Evolutionary conservation across 2,329 filamentous ascomycete genomes (phyloP).

Genomic region (Elsinoe fawcettii): DNA sequence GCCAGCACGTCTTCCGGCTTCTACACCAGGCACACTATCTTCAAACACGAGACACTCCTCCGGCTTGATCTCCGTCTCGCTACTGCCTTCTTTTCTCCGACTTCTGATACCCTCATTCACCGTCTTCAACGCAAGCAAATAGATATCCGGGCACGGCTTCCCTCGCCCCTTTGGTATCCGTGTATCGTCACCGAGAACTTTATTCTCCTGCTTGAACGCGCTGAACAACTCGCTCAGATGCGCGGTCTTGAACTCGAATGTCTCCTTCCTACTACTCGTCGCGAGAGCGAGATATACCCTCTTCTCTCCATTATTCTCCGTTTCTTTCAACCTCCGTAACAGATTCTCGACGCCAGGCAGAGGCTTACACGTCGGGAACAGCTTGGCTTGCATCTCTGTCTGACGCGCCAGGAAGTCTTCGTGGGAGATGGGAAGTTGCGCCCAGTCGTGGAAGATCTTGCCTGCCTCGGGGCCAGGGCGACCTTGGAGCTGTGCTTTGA

Average conservation of each 20-base stretch:
- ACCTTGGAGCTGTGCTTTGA: constrained; percentile 82
- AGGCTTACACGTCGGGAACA: constrained; percentile 68
- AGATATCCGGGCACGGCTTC: constrained; percentile 93
- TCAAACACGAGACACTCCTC: constrained; percentile 16
- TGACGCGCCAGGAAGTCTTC: constrained; percentile 60
- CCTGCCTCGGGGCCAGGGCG: constrained; percentile 52
- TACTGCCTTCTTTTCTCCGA: constrained; percentile 22
- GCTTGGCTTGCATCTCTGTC: constrained; percentile 55
- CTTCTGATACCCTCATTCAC: constrained; percentile 63
- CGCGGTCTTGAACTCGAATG: constrained; percentile 68
- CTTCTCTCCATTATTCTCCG: constrained; percentile 34
- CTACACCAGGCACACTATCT: constrained; percentile 86
- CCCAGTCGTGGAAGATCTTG: constrained; percentile 70
- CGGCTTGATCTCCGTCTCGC: constrained; percentile 46
- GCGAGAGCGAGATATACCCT: constrained; percentile 74
- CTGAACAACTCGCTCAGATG: constrained; percentile 46
- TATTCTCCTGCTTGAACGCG: constrained; percentile 58
- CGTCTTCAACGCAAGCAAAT: constrained; percentile 72
- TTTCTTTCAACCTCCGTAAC: constrained; percentile 51
- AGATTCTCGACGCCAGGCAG: constrained; percentile 70
- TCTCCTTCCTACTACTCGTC: constrained; percentile 64
- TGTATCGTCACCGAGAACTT: constrained; percentile 76
- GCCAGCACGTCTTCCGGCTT: constrained; percentile 79
- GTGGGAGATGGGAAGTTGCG: constrained; percentile 66
- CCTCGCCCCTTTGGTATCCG: constrained; percentile 73